Evolutionary conservation across 495 filamentous ascomycete species (phyloP), one percentile per base, ranked within the genome.

Genomic region (Schizothecium vesticola): DNA sequence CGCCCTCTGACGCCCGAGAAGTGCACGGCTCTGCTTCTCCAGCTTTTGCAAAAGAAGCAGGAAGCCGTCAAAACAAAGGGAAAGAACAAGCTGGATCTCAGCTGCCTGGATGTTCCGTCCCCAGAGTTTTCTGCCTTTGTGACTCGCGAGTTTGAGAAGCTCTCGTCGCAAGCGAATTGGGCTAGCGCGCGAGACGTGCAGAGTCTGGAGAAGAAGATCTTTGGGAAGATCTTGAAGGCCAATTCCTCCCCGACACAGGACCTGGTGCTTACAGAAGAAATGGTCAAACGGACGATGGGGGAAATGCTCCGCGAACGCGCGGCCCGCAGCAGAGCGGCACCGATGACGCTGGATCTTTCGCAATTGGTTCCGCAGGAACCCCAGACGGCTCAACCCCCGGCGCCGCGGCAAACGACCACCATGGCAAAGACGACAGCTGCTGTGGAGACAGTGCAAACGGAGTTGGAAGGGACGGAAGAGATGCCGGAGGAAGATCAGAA

Each of bases 121-220:
- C 2, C 64, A 4, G 2, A 10, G 3, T 75, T 80, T 60, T 43
- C 13, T 29, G 8, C 63, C 1, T 56, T 86, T 29, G n/a, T 79
- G 1, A 43, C 73, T 5, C 68, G 10, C 2, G 24, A 70, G 0
- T 85, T 91, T 63, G 31, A 72, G 1, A 68, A 58, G 1, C 76
- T 91, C 2, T 70, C 84, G 0, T 66, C 67, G 3, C 82, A 84
- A 3, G 65, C 80, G n/a, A 81, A 80, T 16, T 93, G 89, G 89
- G 90, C 82, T 3, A 93, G 89, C 71, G 90, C 87, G 0, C 78
- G 90, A 10, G 90, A 92, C 64, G 81, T 93, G 0, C 76, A 86
- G 51, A 86, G 82, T 0, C 56, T 92, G 1, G 83, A 78, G 0
- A 89, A 86, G 67, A 73, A 57, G 0, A 82, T 91, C 16, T 86